Conservation (phyloP, 2,329 filamentous ascomycete genomes). For the Fusarium sp. region DNA sequence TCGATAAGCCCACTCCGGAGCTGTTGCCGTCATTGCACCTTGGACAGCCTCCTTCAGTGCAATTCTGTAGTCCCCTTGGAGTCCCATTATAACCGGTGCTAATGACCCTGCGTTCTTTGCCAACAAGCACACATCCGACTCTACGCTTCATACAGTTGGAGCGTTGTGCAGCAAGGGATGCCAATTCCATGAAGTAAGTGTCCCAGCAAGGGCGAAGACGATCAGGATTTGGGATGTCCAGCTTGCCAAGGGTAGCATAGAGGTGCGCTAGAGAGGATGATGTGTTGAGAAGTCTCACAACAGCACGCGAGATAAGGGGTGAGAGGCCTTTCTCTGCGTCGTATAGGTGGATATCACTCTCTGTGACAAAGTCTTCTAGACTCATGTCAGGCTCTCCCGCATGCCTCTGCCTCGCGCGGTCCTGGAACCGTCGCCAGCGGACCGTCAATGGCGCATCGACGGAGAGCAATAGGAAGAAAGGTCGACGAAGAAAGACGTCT, state of each 20-base stretch:
- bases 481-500: conserved; percentile 79
- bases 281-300: conserved; percentile 88
- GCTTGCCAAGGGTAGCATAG: conserved; percentile 74
- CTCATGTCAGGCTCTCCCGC: conserved; percentile 44
- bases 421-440: conserved; percentile 81
- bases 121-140: conserved; percentile 92
- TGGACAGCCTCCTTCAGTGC: conserved; percentile 88
- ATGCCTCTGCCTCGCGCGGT: conserved; percentile 37
- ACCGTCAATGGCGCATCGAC: conserved; percentile 89
- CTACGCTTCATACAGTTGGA: conserved; percentile 99
- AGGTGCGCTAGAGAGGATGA: conserved; percentile 77
- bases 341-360: conserved; percentile 82
- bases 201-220: conserved; percentile 93
- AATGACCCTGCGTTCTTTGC: conserved; percentile 83
- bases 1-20: conserved; percentile 78
- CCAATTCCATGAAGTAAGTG: conserved; percentile 98
- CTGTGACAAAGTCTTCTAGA: conserved; percentile 65
- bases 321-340: conserved; percentile 71
- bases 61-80: conserved; percentile 88
- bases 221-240: conserved; percentile 81
- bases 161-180: conserved; percentile 86
- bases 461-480: conserved; percentile 93
- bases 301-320: conserved; percentile 81
- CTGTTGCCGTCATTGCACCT: conserved; percentile 83
- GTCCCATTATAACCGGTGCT: conserved; percentile 98